Evolutionary conservation across 257 asterid species (phyloP), one percentile per base, ranked within the genome.

Genomic region (Eustoma russellianum): DNA sequence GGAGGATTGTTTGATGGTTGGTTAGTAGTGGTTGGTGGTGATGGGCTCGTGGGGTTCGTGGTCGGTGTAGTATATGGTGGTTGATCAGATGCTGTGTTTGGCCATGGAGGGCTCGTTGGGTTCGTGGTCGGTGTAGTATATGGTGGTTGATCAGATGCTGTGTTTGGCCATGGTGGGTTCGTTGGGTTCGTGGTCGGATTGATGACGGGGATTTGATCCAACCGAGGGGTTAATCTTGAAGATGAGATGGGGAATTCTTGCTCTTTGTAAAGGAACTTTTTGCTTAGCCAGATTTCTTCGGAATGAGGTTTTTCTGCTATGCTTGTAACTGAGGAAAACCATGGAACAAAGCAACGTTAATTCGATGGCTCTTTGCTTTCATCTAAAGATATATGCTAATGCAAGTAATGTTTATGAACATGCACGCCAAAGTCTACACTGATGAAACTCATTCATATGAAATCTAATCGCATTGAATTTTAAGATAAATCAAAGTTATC

Each of bases 161-260:
- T 24, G 7, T 49, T 48, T 17, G 45, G 68, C 30, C 70, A 45
- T 24, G 64, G 65, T 3, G 66, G 66, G 55, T 16, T 62, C 0
- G 71, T 54, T 0, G 73, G 71, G 45, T 64, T 73, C 7, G 86
- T 83, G 10, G 83, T 75, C 33, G 95, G 95, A 56, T 77, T 66
- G 34, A 59, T 55, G 41, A 83, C 95, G 24, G 68, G 59, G 41
- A 51, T 30, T 14, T 66, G 64, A 13, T 75, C 84, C 55, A 68
- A 74, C 62, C 66, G 73, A 11, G 70, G 44, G 16, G 53, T 67
- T 7, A 41, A 62, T 24, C 30, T 24, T 44, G 76, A 63, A 70
- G 80, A 70, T 46, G 89, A 61, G 61, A 77, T 66, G 30, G 56
- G 16, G 46, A 59, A 50, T 45, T 74, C 70, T 43, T 66, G 55